Evolutionary conservation across 1,139 yeast genomes (phyloP), one percentile per base, ranked within the genome.

Genomic region (Komagataea norvegica): DNA sequence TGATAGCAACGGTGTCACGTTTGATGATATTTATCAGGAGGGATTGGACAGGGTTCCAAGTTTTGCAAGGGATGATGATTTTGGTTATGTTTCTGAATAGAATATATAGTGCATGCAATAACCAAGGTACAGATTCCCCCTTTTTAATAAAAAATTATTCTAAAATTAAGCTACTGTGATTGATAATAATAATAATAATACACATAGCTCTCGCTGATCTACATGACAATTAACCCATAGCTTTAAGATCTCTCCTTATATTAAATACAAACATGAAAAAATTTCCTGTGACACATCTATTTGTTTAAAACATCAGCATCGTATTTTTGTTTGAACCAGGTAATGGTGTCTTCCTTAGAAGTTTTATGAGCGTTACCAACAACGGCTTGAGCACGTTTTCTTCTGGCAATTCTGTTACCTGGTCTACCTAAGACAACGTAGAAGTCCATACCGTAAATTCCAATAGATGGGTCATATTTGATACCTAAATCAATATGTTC

Each of bases 371-470:
- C 64, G 79, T 83, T 81, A 75, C 99, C 99, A 60, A 91, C 75
- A 60, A 74, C 76, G 62, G 89, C 75, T 70, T 81, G 77, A 67
- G 86, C 77, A 79, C 95, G 86, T 95, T 91, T 91, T 83, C 98
- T 91, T 80, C 96, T 91, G 66, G 97, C 79, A 59, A 91, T 85
- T 79, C 98, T 88, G 79, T 79, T 84, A 77, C 99, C 99, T 66
- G 96, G 94, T 78, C 99, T 89, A 70, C 96, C 96, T 79, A 91
- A 77, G 67, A 89, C 96, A 67, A 91, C 91, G 91, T 88, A 93
- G 84, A 91, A 91, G 76, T 91, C 98, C 99, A 91, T 91, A 81
- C 99, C 98, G 91, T 91, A 93, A 71, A 91, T 91, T 72, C 98
- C 98, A 66, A 91, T 93, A 68, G 86, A 79, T 72, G 99, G 99